Base-by-base conservation (phyloP, 768 basidiomycete genomes). In the Paxillus involutus region DNA sequence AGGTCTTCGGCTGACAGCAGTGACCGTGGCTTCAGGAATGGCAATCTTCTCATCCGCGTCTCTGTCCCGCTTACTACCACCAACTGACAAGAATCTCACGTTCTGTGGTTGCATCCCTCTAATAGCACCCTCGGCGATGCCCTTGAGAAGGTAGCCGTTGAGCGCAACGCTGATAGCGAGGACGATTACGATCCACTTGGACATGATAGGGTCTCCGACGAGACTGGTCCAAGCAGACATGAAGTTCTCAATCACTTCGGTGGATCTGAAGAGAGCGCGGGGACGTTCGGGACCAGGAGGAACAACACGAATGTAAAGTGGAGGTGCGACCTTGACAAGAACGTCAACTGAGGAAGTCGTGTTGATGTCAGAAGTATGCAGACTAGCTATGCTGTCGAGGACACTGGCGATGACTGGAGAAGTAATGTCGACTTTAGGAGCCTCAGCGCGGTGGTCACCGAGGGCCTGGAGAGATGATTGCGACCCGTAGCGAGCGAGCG, bases 81-180 rank as follows among this genome's bases (percentile, higher is more conserved):
- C 55, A 10, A 66, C 58, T 0, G 71, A 71, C 26, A 49, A 59
- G 33, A 70, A 70, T 26, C 69, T 61, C 29, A 70, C 70, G 29
- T 44, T 59, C 19, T 63, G 67, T 8, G 67, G 67, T n/a, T 70
- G 70, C 1, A 69, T 29, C 11, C 64, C 59, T 56, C 71, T 55
- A 53, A 70, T 70, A 13, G 70, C 69, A 30, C 82, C 86, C 11
- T 83, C 83, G 0, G 85, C 87, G 41, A 91, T 88, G 4, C 89
- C 89, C 71, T 93, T 95, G 54, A 99, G 80, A 14, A 98, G 78
- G 66, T 92, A 98, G 4, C 94, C 95, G 58, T 99, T 99, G 53
- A 99, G 77, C 52, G 86, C 82, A 53, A 98, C 88, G 55, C 88
- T 90, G 55, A 96, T 80, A 3, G 85, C 89, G 21, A 99, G 82